Base-by-base conservation (phyloP, 768 basidiomycete species). In the Hericium coralloides region DNA sequence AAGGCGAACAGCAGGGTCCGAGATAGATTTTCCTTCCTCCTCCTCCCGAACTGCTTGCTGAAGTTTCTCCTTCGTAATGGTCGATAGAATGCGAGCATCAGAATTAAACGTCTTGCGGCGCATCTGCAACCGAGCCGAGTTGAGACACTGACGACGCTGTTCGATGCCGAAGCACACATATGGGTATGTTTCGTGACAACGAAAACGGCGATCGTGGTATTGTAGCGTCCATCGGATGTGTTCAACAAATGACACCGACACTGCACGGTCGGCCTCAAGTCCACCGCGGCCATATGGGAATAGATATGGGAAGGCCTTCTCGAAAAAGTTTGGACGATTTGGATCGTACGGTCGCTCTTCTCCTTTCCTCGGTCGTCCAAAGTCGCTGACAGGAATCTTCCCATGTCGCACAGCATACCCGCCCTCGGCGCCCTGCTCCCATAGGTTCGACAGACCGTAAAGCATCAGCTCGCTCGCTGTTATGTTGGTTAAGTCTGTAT, bases 11-110 rank as follows among this genome's bases (percentile, higher is more conserved):
- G 25, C 58, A 37, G 56, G 52, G 23, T 64, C 50, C 1, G 57
- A 52, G 23, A 59, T 53, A 4, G 60, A 58, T 22, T 22, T 10
- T 10, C 43, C 9, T 0, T 25, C 1, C 17, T 47, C 58, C 54
- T 77, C 74, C 61, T 78, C 74, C n/a, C 62, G 37, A 18, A 60
- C 65, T 0, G 75, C 75, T n/a, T 58, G 12, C 1, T 62, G 15
- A 10, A 79, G 52, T 20, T 74, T 67, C 2, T 63, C 53, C 4
- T 63, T 56, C 0, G 61, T 73, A 0, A 78, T 48, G 0, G 66
- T 53, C 0, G 57, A 22, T 1, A 75, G 57, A 0, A 66, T 22
- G 0, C 51, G 22, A 6, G 63, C 61, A 9, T 73, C 61, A 3
- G 20, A 2, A 3, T 61, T 52, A 55, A 70, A 74, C 6, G 61